Percentiles rank a stretch among this genome's conserved stretches.
These are phyloP conservation scores for Tuber umbilicatum DNA, from an alignment of 495 filamentous ascomycete genomes.

Conservation along the genomic window DNA sequence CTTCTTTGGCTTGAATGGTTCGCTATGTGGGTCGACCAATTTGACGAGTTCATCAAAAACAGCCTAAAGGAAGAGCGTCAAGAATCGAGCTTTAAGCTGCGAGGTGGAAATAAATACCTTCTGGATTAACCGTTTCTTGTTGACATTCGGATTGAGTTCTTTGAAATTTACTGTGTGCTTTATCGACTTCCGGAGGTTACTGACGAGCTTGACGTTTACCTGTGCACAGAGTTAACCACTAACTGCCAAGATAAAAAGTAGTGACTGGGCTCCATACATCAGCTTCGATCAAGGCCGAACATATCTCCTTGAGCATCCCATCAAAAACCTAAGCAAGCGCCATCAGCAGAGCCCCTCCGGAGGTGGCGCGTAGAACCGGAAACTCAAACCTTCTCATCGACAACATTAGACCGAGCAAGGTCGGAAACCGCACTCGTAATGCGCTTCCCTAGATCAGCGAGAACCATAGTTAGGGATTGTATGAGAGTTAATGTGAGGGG, in stretches of 20 bases:
- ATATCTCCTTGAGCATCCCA: slow-evolving; percentile 95
- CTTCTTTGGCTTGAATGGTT: slow-evolving; percentile 95
- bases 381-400: slow-evolving; percentile 80
- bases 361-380: slow-evolving; percentile 17
- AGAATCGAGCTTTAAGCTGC: background rate
- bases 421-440: slow-evolving; percentile 95
- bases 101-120: slow-evolving; percentile 47
- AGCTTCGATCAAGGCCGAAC: slow-evolving; percentile 83
- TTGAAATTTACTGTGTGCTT: slow-evolving; percentile 85
- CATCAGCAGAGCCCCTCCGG: slow-evolving; percentile 13
- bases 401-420: slow-evolving; percentile 79
- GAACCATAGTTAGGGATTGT: slow-evolving; percentile 62
- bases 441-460: slow-evolving; percentile 96
- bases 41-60: slow-evolving; percentile 96
- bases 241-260: background rate
- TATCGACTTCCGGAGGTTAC: slow-evolving; percentile 86
- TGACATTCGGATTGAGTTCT: slow-evolving; percentile 75
- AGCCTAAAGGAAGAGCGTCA: slow-evolving; percentile 45
- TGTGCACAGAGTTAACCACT: slow-evolving; percentile 10
- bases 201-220: slow-evolving; percentile 92
- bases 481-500: slow-evolving; percentile 22
- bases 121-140: slow-evolving; percentile 97
- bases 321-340: slow-evolving; percentile 72
- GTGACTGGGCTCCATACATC: slow-evolving; percentile 48
- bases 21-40: slow-evolving; percentile 90